Evolutionary conservation across 352 stramenopile genomes (phyloP).

Genomic region (Blastocystis sp.): DNA sequence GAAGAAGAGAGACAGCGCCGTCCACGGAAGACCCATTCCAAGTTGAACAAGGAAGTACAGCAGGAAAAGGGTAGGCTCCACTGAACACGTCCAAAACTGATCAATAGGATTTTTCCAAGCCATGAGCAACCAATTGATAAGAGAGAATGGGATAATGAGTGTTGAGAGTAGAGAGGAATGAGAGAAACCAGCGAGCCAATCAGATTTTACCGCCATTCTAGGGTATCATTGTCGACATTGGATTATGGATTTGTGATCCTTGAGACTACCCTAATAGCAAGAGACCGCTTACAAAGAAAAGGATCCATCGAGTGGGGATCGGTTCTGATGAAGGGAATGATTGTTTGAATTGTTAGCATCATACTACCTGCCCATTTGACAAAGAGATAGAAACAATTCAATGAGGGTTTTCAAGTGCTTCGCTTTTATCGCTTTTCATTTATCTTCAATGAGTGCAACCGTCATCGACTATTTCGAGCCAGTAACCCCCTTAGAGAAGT

Average conservation of each 20-base stretch:
- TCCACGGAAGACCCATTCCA: constrained; percentile 46
- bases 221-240: too few species aligned
- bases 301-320: not conserved
- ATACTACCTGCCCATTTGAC: too few species aligned
- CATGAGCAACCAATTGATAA: not conserved
- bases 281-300: not conserved
- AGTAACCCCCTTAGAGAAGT: constrained; percentile 35
- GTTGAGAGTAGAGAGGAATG: constrained; percentile 52
- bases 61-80: constrained; percentile 42
- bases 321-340: not conserved
- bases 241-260: not conserved
- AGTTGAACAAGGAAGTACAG: constrained; percentile 55
- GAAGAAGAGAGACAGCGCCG: constrained; percentile 29
- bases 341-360: too few species aligned
- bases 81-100: constrained; percentile 37
- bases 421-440: not conserved
- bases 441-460: not conserved
- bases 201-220: constrained; percentile 11
- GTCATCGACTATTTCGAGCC: not conserved
- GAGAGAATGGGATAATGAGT: not conserved
- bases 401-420: not conserved
- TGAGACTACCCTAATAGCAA: too few species aligned
- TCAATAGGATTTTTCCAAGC: constrained; percentile 39
- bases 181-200: constrained; percentile 26
- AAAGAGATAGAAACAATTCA: too few species aligned